phyloP scores from a whole-genome alignment of 768 basidiomycete genomes.

The Pholiota microspora region DNA sequence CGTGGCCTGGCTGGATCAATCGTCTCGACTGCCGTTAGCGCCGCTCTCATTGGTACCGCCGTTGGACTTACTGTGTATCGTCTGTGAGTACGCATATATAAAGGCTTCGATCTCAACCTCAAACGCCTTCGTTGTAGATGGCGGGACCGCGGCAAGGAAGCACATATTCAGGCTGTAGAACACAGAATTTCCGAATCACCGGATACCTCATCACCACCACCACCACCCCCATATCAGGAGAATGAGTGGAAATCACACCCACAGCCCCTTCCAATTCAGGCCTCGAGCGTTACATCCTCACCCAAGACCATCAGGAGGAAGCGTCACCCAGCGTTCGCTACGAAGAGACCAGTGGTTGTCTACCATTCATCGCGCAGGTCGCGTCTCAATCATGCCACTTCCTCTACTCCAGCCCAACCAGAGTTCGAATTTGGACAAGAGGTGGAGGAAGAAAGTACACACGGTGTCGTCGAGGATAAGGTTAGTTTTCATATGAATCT shows the following conservation, averaged over 20 bases:
- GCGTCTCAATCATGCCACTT: background rate
- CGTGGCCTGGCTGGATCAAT: conserved; percentile 81
- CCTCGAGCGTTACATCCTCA: background rate
- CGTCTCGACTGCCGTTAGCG: conserved; percentile 80
- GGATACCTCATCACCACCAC: conserved; percentile 26
- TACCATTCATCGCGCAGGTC: background rate
- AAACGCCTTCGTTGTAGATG: conserved; percentile 44
- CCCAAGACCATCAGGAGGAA: conserved; percentile 3
- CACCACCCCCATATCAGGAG: conserved; percentile 64
- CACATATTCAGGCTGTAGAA: conserved; percentile 16
- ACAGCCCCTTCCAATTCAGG: conserved; percentile 4
- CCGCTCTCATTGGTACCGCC: conserved; percentile 83
- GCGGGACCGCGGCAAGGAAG: conserved; percentile 67
- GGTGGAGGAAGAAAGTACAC: conserved; percentile 24
- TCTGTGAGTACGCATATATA: conserved; percentile 54
- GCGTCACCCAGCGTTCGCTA: background rate
- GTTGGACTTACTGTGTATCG: conserved; percentile 86
- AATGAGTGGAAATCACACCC: conserved; percentile 4
- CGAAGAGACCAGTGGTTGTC: conserved; percentile 14
- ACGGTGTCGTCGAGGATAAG: conserved; percentile 42
- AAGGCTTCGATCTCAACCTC: background rate
- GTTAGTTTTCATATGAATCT: conserved; percentile 23
- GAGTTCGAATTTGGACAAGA: conserved; percentile 42
- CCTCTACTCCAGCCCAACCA: conserved; percentile 17
- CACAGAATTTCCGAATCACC: conserved; percentile 34